A percentile compares a stretch with the other conserved stretches of the same genome.
Evolutionary conservation across 176 grass and related monocot species (phyloP).

Genomic region (Aegilops sharonensis): DNA sequence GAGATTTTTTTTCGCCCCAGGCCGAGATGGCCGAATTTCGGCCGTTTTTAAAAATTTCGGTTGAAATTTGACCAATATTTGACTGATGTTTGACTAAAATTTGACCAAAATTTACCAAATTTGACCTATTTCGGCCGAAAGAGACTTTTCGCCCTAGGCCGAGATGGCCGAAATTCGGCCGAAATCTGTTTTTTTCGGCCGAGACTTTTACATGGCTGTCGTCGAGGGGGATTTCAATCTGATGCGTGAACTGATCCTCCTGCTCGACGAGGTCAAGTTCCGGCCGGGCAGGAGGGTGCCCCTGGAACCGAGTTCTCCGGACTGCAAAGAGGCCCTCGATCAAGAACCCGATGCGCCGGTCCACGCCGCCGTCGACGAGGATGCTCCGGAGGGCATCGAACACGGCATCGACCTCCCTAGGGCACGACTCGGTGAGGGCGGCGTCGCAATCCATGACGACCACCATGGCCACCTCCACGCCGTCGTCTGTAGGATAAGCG

Average conservation of each 20-base stretch:
- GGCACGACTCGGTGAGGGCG: slow-evolving; percentile 26
- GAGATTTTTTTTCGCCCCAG: no score
- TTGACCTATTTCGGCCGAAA: no score
- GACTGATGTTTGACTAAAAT: no score
- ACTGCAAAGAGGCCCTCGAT: slow-evolving; percentile 45
- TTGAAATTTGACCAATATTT: no score
- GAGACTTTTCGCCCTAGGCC: no score
- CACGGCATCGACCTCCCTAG: slow-evolving; percentile 30
- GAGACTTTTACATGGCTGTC: no score
- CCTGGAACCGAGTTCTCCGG: slow-evolving; percentile 41
- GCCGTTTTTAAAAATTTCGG: no score
- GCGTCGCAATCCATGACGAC: slow-evolving; percentile 42
- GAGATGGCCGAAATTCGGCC: no score
- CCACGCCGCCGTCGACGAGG: slow-evolving; percentile 35
- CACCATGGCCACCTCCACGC: slow-evolving; percentile 37
- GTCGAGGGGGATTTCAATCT: not conserved
- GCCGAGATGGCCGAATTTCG: no score
- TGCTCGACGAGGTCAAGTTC: slow-evolving; percentile 54
- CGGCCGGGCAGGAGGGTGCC: not conserved
- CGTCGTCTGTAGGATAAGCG: not conserved
- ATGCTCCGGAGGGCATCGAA: slow-evolving; percentile 39
- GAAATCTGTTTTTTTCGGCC: no score
- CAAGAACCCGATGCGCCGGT: slow-evolving; percentile 33
- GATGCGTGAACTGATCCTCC: slow-evolving; percentile 43
- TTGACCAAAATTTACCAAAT: no score